These are phyloP conservation scores for Closterium sp. DNA, from an alignment of 139 green algal species.

Conservation along the genomic window DNA sequence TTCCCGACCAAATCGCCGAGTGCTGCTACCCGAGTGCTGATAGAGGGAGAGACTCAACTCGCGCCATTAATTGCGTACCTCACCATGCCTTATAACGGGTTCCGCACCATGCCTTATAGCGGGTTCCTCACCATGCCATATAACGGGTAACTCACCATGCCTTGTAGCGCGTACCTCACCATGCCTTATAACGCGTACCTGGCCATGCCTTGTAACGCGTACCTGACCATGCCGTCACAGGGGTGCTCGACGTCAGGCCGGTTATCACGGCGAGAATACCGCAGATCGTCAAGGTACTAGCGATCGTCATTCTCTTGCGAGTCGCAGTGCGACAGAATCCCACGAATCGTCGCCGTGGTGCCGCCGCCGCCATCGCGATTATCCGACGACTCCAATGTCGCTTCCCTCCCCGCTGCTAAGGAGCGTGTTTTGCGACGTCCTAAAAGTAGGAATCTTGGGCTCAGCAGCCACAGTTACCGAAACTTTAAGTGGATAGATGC, in stretches of 20 bases:
- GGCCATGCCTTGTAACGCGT: background rate
- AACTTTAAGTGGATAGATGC: background rate
- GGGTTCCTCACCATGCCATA: background rate
- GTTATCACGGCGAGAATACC: background rate
- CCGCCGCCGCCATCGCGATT: background rate
- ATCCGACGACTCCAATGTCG: background rate
- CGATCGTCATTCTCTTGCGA: background rate
- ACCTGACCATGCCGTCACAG: background rate
- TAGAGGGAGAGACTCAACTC: too few relatives aligned
- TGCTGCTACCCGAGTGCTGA: too few relatives aligned
- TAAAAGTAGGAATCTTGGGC: background rate
- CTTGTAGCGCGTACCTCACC: background rate
- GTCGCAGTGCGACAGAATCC: background rate
- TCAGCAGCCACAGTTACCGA: background rate
- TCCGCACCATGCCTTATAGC: background rate
- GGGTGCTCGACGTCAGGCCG: background rate
- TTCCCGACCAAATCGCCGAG: too few relatives aligned
- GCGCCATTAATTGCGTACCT: too few relatives aligned
- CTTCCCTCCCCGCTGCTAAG: too few relatives aligned
- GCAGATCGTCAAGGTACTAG: background rate
- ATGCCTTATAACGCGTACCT: too few relatives aligned
- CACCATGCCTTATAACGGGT: background rate
- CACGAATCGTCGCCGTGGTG: background rate
- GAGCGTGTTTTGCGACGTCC: background rate
- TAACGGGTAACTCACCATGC: background rate